Base-by-base conservation (phyloP, 1,284 basidiomycete species). In the Bothia castanella region DNA sequence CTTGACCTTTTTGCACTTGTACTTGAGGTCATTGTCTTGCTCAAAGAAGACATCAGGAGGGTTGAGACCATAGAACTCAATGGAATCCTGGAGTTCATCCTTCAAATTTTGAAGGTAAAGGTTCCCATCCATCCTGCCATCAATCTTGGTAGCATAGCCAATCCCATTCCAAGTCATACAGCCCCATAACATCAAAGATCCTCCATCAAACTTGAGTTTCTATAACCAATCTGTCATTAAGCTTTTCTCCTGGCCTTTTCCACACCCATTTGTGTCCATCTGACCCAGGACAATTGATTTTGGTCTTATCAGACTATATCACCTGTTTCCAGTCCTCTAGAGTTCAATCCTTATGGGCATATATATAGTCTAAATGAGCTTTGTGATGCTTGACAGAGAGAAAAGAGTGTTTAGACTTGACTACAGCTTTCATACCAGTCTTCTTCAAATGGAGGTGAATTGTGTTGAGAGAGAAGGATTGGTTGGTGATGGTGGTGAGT, bases 361-460 rank as follows among this genome's bases (percentile, higher is more conserved):
- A 9, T 5, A 9, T 9, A 25, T 5, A 5, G 25, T 25, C 25
- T 9, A 25, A 25, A 25, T 9, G 9, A 5, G 25, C 25, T 25
- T 25, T 25, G 9, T 25, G 9, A 25, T 25, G 9, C 9, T 25
- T 25, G 25, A 5, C 25, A 5, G 4, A n/a, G 7, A 45, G 27
- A 12, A 39, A 1, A 30, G 44, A 17, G 4, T 4, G 1, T 38
- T 39, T 38, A 14, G 3, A 8, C 47, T 44, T 49, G 34, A 49
- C 29, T 11, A 49, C 21, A 31, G 47, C 47, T 5, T 49, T 49
- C 29, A 49, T 49, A 20, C 47, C 47, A 49, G 16, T 5, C 3
- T 45, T 49, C 10, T 46, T 45, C 37, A 50, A 40, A 19, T 47
- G 23, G 0, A 3, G 11, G 13, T 1, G 3, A 11, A 30, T 12